Evolutionary conservation across 441 rosid species (phyloP), one percentile per base, ranked within the genome.

Genomic region (Populus hybrid): DNA sequence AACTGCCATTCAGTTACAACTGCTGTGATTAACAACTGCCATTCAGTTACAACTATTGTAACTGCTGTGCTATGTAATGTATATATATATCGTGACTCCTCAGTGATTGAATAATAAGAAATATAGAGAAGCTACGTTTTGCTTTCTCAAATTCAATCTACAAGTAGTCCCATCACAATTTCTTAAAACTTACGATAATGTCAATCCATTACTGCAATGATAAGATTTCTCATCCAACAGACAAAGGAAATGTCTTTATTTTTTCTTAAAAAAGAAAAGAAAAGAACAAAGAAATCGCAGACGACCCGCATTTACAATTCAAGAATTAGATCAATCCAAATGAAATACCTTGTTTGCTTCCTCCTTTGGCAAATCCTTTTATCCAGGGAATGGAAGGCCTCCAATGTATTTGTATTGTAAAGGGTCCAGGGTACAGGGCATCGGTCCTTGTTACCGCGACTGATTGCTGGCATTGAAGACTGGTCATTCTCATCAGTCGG

Each of bases 341-440:
- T 10, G 42, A 71, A 61, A 65, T 78, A 93, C 97, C 95, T 94
- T 95, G 23, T 76, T 81, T 26, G 91, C 94, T 87, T 92, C 95
- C 72, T 86, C 80, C 80, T 89, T 89, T 64, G 92, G 78, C 85
- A 94, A 80, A 81, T 81, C 85, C 87, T 87, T 78, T 82, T 95
- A 84, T 92, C 93, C 23, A 92, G 84, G 73, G 88, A 79, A 72
- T 67, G 82, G 70, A 85, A 95, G 76, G 91, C 85, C 80, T 94
- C 99, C 36, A 91, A 36, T 1, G 98, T 95, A 76, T 95, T 95
- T 5, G 94, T 87, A 77, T 95, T 94, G 80, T 91, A 89, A 46
- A 95, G 86, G 68, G 81, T 85, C 38, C 99, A 97, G 0, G 97
- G 97, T 72, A 92, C 92, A 75, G 91, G 85, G 81, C 97, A 94